Conservation (phyloP, 2,329 filamentous ascomycete species). For the Diaporthe sp. region DNA sequence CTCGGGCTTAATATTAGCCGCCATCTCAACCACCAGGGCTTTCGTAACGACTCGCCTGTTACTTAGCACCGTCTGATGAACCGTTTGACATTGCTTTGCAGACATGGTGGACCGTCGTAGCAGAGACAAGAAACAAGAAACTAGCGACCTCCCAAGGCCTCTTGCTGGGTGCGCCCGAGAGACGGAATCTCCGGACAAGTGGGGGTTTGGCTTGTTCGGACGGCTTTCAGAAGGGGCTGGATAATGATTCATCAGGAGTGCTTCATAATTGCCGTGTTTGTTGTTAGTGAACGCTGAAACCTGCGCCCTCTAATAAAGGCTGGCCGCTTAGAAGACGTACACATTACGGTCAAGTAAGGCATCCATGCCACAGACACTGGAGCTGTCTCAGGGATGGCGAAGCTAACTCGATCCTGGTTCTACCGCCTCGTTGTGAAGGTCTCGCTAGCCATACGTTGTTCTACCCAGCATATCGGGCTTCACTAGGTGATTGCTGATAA, state of each 20-base stretch:
- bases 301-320: neutral
- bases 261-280: neutral
- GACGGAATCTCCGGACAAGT: neutral
- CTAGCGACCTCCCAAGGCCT: neutral
- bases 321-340: too few species aligned
- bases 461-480: neutral
- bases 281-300: neutral
- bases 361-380: neutral
- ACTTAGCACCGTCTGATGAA: constrained; percentile 25
- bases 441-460: neutral
- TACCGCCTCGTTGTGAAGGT: too few species aligned
- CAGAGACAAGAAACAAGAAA: neutral
- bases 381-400: neutral
- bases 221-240: neutral
- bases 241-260: neutral
- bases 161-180: neutral
- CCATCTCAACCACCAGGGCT: constrained; percentile 6
- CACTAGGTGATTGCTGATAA: too few species aligned
- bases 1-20: constrained; percentile 19
- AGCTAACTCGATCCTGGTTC: neutral
- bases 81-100: constrained; percentile 10
- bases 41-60: constrained; percentile 9
- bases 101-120: constrained; percentile 8
- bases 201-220: neutral
- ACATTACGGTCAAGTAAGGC: neutral